A percentile compares a stretch with the other conserved stretches of the same genome.
Conservation (phyloP, 2,329 filamentous ascomycete species). For the Pyricularia sp. region DNA sequence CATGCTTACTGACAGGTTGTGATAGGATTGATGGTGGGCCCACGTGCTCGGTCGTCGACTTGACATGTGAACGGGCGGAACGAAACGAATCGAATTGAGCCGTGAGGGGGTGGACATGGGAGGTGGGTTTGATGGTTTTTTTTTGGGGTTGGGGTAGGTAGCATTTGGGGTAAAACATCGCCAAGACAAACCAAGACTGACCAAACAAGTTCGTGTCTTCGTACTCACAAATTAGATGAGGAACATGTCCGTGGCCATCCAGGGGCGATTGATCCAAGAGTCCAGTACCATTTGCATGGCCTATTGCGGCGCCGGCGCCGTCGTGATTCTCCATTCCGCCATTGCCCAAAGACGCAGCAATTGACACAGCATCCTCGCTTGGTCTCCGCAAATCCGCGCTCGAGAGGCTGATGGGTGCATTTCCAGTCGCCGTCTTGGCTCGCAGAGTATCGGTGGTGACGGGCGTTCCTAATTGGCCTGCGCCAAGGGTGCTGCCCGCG, state of each 20-base stretch:
- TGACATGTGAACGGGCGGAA: not conserved
- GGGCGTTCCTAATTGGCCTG: slow-evolving; percentile 15
- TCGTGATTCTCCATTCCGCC: slow-evolving; percentile 13
- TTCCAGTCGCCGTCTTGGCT: slow-evolving; percentile 23
- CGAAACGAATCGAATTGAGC: not conserved
- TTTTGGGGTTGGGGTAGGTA: slow-evolving; percentile 4
- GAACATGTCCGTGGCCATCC: slow-evolving; percentile 30
- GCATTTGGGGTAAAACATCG: not conserved
- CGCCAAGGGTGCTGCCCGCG: slow-evolving; percentile 22
- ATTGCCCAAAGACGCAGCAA: slow-evolving; percentile 12
- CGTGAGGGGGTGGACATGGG: not conserved
- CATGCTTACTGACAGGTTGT: not conserved
- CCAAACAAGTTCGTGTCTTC: not conserved
- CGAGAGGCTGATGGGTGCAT: slow-evolving; percentile 23
- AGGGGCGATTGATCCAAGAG: slow-evolving; percentile 10
- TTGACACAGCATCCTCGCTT: slow-evolving; percentile 15
- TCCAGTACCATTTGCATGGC: not conserved
- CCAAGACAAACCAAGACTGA: not conserved
- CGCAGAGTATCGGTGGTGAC: slow-evolving; percentile 18
- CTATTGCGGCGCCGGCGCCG: slow-evolving; percentile 2
- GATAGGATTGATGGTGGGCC: not conserved
- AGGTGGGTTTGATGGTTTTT: slow-evolving; percentile 13
- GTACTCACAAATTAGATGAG: slow-evolving; percentile 39
- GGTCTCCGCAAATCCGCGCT: slow-evolving; percentile 28
- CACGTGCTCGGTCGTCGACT: not conserved